A percentile compares a stretch with the other conserved stretches of the same genome.
Conservation (phyloP, 805 yeast species). For the Starmerella bombicola region DNA sequence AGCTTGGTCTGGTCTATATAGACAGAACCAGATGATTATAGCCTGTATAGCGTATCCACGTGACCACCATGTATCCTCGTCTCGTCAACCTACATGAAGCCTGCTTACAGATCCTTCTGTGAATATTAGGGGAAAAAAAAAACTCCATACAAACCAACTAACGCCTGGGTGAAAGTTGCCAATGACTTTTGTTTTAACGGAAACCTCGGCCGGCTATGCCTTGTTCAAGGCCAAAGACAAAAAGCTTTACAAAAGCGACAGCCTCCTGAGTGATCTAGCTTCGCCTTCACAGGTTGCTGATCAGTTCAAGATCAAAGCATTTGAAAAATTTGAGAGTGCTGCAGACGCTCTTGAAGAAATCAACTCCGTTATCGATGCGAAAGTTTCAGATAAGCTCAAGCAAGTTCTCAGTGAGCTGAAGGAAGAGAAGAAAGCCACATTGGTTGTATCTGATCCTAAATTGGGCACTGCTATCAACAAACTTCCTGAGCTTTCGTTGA, state of each 20-base stretch:
- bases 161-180: constrained; percentile 3
- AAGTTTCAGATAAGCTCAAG: constrained; percentile 74
- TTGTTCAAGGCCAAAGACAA: constrained; percentile 94
- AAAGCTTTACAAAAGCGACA: constrained; percentile 78
- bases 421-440: constrained; percentile 52
- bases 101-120: neutral
- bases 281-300: constrained; percentile 73
- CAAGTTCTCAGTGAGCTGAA: constrained; percentile 41
- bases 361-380: constrained; percentile 82
- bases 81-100: neutral
- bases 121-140: constrained; percentile 1
- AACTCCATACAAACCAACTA: neutral
- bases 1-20: too few species aligned
- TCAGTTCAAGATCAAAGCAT: constrained; percentile 88
- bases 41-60: too few species aligned
- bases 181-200: constrained; percentile 56
- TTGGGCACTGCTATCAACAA: constrained; percentile 94
- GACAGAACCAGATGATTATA: too few species aligned
- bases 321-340: constrained; percentile 87
- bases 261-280: constrained; percentile 63
- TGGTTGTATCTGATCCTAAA: constrained; percentile 89
- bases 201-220: constrained; percentile 98
- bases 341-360: constrained; percentile 95
- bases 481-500: constrained; percentile 66
- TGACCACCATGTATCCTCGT: too few species aligned